These are phyloP conservation scores for Talaromyces proteolyticus DNA, from an alignment of 495 filamentous ascomycete genomes.

Conservation along the genomic window DNA sequence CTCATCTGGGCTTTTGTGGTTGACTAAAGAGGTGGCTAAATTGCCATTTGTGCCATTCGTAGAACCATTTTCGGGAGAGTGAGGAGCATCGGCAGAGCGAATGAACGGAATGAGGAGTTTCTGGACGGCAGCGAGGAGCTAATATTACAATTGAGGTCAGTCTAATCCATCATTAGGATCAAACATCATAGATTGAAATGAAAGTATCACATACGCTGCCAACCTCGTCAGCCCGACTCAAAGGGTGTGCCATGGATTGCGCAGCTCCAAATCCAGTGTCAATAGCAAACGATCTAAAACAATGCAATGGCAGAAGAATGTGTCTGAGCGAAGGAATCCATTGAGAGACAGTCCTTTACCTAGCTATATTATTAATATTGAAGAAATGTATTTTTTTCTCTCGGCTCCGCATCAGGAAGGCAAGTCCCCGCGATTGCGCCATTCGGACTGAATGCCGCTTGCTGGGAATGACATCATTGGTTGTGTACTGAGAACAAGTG, in stretches of 20 bases:
- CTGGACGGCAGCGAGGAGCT: constrained; percentile 73
- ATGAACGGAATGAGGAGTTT: constrained; percentile 75
- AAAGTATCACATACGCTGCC: neutral
- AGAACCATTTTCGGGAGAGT: constrained; percentile 35
- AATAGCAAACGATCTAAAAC: constrained; percentile 6
- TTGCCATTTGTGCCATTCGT: constrained; percentile 47
- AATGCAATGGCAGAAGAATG: too few relatives aligned
- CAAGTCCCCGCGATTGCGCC: constrained; percentile 4
- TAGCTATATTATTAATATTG: neutral
- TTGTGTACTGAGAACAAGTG: too few relatives aligned
- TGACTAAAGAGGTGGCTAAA: constrained; percentile 56
- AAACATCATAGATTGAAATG: neutral
- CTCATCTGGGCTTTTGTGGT: constrained; percentile 65
- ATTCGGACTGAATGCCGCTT: neutral
- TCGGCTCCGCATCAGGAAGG: neutral
- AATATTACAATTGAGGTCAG: too few relatives aligned
- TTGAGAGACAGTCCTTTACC: constrained; percentile 1
- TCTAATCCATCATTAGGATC: too few relatives aligned
- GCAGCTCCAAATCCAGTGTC: too few relatives aligned
- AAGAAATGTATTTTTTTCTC: neutral
- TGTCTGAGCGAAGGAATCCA: too few relatives aligned
- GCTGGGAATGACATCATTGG: constrained; percentile 2
- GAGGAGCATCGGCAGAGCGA: constrained; percentile 62
- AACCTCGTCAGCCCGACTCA: neutral
- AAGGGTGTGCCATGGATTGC: neutral